Evolutionary conservation across 176 grass and related monocot species (phyloP).

Genomic region (Bonia amplexicaulis): DNA sequence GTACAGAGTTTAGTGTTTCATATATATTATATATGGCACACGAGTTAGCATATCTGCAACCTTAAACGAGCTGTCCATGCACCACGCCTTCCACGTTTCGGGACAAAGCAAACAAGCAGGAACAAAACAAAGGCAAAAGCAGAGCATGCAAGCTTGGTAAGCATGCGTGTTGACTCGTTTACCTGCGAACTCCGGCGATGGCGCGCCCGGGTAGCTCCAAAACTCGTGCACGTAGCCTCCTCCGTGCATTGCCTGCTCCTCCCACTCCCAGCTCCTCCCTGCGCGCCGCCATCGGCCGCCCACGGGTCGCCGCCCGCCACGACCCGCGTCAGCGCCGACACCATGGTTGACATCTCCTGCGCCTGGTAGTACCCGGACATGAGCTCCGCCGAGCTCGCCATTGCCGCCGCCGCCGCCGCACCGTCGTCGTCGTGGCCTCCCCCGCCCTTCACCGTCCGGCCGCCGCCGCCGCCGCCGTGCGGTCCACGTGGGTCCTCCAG

Average conservation of each 20-base stretch:
- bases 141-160: not conserved
- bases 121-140: not conserved
- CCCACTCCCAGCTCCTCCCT: not conserved
- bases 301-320: slow-evolving; percentile 33
- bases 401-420: not conserved
- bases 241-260: slow-evolving; percentile 36
- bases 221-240: slow-evolving; percentile 26
- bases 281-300: not conserved
- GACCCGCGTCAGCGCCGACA: slow-evolving; percentile 68
- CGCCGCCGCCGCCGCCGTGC: slow-evolving; percentile 9
- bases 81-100: not conserved
- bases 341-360: slow-evolving; percentile 66
- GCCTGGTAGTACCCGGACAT: slow-evolving; percentile 46
- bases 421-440: not conserved
- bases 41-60: no score
- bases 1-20: not conserved
- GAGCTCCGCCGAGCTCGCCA: slow-evolving; percentile 9
- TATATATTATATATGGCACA: no score
- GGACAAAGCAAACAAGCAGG: not conserved
- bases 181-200: slow-evolving; percentile 45
- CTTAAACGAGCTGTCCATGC: not conserved
- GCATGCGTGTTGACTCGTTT: slow-evolving; percentile 5
- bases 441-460: slow-evolving; percentile 13
- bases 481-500: slow-evolving; percentile 42
- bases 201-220: slow-evolving; percentile 1